Evolutionary conservation across 2,329 filamentous ascomycete genomes (phyloP), one percentile per base, ranked within the genome.

Genomic region (Intubia oerlemansii): DNA sequence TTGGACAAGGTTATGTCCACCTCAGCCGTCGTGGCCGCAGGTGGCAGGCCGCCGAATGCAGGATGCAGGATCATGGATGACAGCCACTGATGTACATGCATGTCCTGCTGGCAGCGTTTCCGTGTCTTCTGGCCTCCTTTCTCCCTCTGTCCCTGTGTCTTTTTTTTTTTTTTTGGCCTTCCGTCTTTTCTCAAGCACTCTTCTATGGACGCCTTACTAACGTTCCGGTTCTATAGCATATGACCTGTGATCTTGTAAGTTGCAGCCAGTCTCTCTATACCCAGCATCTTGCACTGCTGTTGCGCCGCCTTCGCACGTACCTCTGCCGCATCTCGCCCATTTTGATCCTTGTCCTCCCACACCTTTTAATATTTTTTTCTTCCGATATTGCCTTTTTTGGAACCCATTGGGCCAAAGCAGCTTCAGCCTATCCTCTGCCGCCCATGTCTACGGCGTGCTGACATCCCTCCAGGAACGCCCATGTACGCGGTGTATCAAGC

Each of bases 401-500:
- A n/a, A n/a, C n/a, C n/a, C n/a, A n/a, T 23, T 14, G 10, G 25
- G 7, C 20, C n/a, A n/a, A 17, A 14, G 7, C 20, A 11, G 15
- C 2, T 16, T 14, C n/a, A 11, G 21, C 17, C 6, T 19, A 10
- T 10, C 5, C 21, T 21, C 5, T 23, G 15, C 10, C 6, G 10
- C 13, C 11, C 14, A 13, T 39, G 35, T 38, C 31, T 36, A 16
- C 10, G 22, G 10, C 9, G 12, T 29, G 12, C 31, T 32, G 14
- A 34, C 30, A 17, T 10, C 17, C 11, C 40, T 43, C 45, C 51
- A 90, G 81, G 81, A 91, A 59, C 75, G 88, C 49, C 88, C 88
- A 45, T 98, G 88, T 65, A 85, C 81, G 44, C 70, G 88, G 55
- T 98, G 88, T 60, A 80, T 95, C 54, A 98, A 95, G 57, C 75